phyloP scores from a whole-genome alignment of 108 stramenopile genomes.

The Mayamaea pseudoterrestris region DNA sequence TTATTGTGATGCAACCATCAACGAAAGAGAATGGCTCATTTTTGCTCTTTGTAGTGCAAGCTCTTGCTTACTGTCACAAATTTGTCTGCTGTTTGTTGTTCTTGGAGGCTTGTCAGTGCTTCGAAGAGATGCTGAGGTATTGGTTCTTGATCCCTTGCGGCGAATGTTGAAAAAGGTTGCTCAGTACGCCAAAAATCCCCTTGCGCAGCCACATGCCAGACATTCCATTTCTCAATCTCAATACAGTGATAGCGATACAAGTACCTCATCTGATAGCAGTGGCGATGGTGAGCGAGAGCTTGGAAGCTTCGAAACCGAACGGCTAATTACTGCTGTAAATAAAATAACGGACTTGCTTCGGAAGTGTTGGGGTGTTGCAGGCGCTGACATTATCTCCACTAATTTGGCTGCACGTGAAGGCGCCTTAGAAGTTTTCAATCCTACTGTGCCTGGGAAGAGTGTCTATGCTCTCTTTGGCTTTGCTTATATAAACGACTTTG shows the following conservation, averaged over 20 bases:
- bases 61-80: conserved; percentile 28
- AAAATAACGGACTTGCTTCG: conserved; percentile 90
- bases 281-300: conserved; percentile 19
- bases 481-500: conserved; percentile 84
- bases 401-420: conserved; percentile 73
- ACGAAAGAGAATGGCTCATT: background rate
- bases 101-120: conserved; percentile 37
- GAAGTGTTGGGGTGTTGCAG: conserved; percentile 94
- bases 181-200: conserved; percentile 65
- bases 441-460: conserved; percentile 88
- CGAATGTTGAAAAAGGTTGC: conserved; percentile 79
- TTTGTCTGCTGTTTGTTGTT: conserved; percentile 32
- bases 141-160: conserved; percentile 62
- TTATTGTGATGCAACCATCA: background rate
- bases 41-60: conserved; percentile 6
- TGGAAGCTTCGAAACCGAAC: conserved; percentile 84
- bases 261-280: conserved; percentile 13
- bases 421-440: conserved; percentile 68
- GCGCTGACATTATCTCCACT: conserved; percentile 90
- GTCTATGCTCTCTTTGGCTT: conserved; percentile 92
- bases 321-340: conserved; percentile 76
- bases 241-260: conserved; percentile 3
- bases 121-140: conserved; percentile 46
- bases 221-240: conserved; percentile 4
- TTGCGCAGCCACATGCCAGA: conserved; percentile 8